Base-by-base conservation (phyloP, 2,329 filamentous ascomycete species). In the Cladosporium halotolerans region DNA sequence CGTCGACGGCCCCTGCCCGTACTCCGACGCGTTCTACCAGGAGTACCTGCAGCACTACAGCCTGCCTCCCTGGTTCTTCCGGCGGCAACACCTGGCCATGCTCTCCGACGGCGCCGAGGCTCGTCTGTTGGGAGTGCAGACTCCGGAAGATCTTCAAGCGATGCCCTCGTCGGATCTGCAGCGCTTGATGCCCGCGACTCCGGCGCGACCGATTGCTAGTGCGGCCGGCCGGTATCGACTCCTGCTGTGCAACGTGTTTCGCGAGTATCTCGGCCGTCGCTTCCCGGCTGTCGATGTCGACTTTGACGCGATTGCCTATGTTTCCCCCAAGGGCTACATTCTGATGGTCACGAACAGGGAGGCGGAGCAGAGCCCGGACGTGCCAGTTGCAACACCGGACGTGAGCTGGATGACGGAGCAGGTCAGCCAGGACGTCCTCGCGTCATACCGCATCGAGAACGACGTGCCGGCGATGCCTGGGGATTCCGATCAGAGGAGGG, bases 1-100 rank as follows among this genome's bases (percentile, higher is more conserved):
- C 9, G 5, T 33, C 9, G 39, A 58, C 14, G 53, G 56, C 5
- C 50, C 50, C 8, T 23, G 13, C 18, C 50, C 53, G 9, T 54
- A 55, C 43, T 48, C 53, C 10, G 9, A 16, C 3, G 45, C 51
- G 32, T 55, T 51, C 44, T 58, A 55, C 50, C 38, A 19, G 18
- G 40, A 41, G n/a, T 58, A 55, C 47, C 38, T 58, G 3, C 39
- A 32, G 33, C 45, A n/a, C 23, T 13, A 43, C 34, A 13, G 6
- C 9, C 34, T 40, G 14, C 45, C 45, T 7, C 13, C 13, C 34
- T 48, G 23, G 16, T 40, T 48, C 16, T 18, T 48, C 8, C 38
- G 34, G 8, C 9, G 2, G 9, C 13, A 19, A 13, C 45, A 36
- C 11, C 9, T 18, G 31, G 23, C 36, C 3, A 42, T 46, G 34